Percentiles rank a stretch among this genome's conserved stretches.
Evolutionary conservation across 768 basidiomycete genomes (phyloP).

Genomic region (Auriculariales sp.): DNA sequence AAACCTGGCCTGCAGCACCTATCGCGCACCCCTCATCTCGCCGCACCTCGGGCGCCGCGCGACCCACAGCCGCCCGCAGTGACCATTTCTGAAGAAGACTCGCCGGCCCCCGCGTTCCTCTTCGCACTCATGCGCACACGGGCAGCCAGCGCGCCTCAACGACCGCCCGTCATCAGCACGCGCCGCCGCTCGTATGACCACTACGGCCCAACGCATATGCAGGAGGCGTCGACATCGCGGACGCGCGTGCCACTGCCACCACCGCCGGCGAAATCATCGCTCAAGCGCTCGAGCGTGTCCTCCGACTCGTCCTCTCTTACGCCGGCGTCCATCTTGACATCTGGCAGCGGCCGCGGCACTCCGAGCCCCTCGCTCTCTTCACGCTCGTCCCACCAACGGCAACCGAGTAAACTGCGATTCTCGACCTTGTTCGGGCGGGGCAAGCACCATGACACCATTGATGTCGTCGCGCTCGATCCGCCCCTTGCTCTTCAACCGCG

Average conservation of each 20-base stretch:
- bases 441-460: neutral
- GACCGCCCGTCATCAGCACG: neutral
- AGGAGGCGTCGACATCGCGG: neutral
- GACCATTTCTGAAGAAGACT: neutral
- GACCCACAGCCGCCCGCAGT: neutral
- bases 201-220: neutral
- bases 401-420: neutral
- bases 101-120: neutral
- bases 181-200: neutral
- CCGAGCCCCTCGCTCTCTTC: neutral
- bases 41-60: neutral
- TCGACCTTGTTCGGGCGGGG: neutral
- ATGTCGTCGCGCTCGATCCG: neutral
- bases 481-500: neutral
- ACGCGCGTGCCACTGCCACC: neutral
- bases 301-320: neutral
- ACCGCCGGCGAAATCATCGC: neutral
- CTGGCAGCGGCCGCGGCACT: neutral
- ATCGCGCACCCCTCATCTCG: neutral
- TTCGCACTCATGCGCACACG: neutral
- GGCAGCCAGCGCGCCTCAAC: no score
- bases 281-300: neutral
- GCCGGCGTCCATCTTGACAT: neutral
- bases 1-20: neutral
- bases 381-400: neutral